Evolutionary conservation across 805 yeast genomes (phyloP).

Genomic region (Jamesozyma gamospora): DNA sequence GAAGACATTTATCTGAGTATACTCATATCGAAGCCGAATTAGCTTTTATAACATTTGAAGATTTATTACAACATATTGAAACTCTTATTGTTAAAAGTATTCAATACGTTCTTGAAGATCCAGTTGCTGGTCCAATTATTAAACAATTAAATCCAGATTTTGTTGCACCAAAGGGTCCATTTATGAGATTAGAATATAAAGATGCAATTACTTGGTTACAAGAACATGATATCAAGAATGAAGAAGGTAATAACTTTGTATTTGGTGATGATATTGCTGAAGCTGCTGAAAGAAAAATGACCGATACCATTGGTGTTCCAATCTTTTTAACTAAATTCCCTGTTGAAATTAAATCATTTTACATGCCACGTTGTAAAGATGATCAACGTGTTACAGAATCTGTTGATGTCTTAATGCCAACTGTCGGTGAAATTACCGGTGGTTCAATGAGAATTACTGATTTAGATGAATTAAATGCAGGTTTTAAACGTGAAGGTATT

Average conservation of each 20-base stretch:
- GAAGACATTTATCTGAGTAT: constrained; percentile 95
- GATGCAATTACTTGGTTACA: constrained; percentile 93
- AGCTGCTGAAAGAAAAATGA: constrained; percentile 99
- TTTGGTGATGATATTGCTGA: constrained; percentile 99
- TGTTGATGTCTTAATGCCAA: constrained; percentile 97
- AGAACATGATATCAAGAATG: constrained; percentile 89
- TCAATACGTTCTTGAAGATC: constrained; percentile 74
- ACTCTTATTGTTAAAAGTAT: constrained; percentile 58
- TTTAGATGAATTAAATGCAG: constrained; percentile 74
- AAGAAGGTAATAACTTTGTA: constrained; percentile 84
- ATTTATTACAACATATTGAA: constrained; percentile 78
- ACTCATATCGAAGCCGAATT: constrained; percentile 96
- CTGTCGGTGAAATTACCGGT: constrained; percentile 97
- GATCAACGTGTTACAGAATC: constrained; percentile 95
- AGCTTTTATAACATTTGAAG: constrained; percentile 80
- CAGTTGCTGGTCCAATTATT: constrained; percentile 82
- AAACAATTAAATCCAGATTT: constrained; percentile 89
- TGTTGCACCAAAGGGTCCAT: constrained; percentile 72
- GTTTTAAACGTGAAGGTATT: constrained; percentile 88
- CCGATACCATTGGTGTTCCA: constrained; percentile 88
- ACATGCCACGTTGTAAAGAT: constrained; percentile 87
- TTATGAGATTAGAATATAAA: constrained; percentile 82
- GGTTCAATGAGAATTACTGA: constrained; percentile 96
- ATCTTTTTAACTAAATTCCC: constrained; percentile 92
- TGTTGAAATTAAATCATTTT: constrained; percentile 91